Base-by-base conservation (phyloP, 2,329 filamentous ascomycete species). In the Botrytis tulipae region DNA sequence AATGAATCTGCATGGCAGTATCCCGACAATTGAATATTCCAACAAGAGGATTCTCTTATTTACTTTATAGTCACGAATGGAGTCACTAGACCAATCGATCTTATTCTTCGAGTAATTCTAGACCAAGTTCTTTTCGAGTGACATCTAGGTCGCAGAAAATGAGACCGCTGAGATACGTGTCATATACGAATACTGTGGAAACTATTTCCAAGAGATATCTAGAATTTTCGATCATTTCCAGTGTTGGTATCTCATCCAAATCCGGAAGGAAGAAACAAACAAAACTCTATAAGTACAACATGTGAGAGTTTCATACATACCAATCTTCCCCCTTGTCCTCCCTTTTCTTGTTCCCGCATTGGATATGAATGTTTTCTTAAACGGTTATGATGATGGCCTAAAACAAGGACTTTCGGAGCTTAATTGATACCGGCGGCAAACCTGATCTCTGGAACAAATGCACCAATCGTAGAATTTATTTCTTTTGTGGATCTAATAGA, bases 401-500 rank as follows among this genome's bases (percentile, higher is more conserved):
- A 57, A 69, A 59, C 48, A 42, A 57, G 48, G 48, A 32, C 25
- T 42, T 12, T 18, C 40, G 22, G 48, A 68, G n/a, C 35, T 57
- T 42, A 9, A 25, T 42, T 32, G 20, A 42, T 42, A 42, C 37
- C 37, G n/a, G 66, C 66, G 66, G 66, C n/a, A 69, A 69, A 42
- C 66, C 66, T 57, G 18, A 69, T 59, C 18, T 14, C 29, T 20
- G 66, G 66, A 48, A 69, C 29, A 2, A 69, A 57, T 25, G 12
- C 7, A 44, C 66, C 66, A 69, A 59, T 69, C 66, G 66, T 57
- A 68, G 18, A 42, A 42, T 68, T 57, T 42, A 35, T 54, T 57
- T 54, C n/a, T 12, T 69, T 32, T 4, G 37, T 42, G 66, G 66
- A 42, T 7, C 35, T 32, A 12, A 12, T 37, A 14, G 48, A 42